Evolutionary conservation across 2,329 filamentous ascomycete species (phyloP), one percentile per base, ranked within the genome.

Genomic region (Teratosphaeriaceae sp.): DNA sequence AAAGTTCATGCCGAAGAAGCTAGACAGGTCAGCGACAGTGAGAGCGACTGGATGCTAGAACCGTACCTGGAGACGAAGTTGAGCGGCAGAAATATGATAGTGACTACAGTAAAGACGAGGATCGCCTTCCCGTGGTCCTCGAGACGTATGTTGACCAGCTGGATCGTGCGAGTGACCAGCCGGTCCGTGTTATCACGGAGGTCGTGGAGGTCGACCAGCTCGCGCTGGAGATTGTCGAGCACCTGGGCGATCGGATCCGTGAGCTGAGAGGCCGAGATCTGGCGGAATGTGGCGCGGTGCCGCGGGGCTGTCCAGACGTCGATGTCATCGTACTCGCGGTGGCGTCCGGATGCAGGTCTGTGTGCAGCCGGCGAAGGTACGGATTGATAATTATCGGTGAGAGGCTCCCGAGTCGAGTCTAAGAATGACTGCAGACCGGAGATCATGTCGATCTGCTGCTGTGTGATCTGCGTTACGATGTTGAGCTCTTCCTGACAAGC

Each of bases 121-220:
- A 69, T 69, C 0, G 65, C 65, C 53, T 68, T 67, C 4, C 66
- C 65, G 40, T 70, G 65, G 42, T 69, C 67, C 54, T 70, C 67
- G 2, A 69, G 58, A 2, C 67, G 61, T 36, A 71, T 68, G 44
- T 70, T 69, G 45, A 70, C 66, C 2, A 69, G 60, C 43, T 68
- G 66, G 36, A 69, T 67, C 1, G 66, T 69, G 18, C 67, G 59
- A 16, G 64, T 68, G 44, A 70, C 63, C 1, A 69, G 57, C 1
- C 64, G 53, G 40, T 69, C 68, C 39, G 63, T 66, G 44, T 69
- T 69, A 38, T 68, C 66, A 8, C 64, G 62, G 1, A 69, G 54
- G 41, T 67, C 67, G 38, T 60, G 54, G 1, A 69, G 53, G 34
- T 69, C 67, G 2, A 53, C 49, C 15, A 67, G 61, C 50, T 69